A percentile compares a stretch with the other conserved stretches of the same genome.
phyloP scores from a whole-genome alignment of 202 grass and related monocot genomes.

The Schoenoplectus tabernaemontani region DNA sequence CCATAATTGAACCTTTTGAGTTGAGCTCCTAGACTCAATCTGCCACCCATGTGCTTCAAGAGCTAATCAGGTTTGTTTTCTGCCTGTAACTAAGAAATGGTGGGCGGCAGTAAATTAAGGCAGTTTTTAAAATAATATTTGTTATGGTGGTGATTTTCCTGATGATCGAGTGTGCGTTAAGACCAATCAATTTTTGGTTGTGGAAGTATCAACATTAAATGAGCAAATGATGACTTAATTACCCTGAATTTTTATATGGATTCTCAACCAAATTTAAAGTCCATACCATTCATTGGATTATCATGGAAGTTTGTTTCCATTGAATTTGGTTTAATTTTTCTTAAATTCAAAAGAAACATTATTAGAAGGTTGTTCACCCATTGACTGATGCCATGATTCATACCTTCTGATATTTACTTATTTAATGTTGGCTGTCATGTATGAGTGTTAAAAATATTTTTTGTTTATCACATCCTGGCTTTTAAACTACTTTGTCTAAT shows the following conservation, averaged over 20 bases:
- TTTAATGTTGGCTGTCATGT: not conserved
- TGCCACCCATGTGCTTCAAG: too few relatives aligned
- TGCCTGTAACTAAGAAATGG: too few relatives aligned
- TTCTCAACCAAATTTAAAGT: not conserved
- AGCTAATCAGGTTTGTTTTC: too few relatives aligned
- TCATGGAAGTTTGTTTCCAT: not conserved
- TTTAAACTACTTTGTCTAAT: slow-evolving; percentile 11
- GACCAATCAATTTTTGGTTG: not conserved
- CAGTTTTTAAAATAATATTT: too few relatives aligned
- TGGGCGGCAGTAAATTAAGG: too few relatives aligned
- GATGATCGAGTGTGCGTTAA: too few relatives aligned
- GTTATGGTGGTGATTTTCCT: too few relatives aligned
- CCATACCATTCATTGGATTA: not conserved
- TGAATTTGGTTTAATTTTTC: not conserved
- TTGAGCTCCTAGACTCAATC: too few relatives aligned
- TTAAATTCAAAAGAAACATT: not conserved
- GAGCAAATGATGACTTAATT: not conserved
- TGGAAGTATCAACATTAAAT: too few relatives aligned
- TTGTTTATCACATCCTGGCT: not conserved
- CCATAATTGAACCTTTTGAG: too few relatives aligned
- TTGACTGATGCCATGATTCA: not conserved
- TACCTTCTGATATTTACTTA: not conserved
- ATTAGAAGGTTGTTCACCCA: not conserved
- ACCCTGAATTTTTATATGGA: not conserved
- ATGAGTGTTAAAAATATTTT: not conserved